Base-by-base conservation (phyloP, 2,329 filamentous ascomycete genomes). In the Fusarium hostae region DNA sequence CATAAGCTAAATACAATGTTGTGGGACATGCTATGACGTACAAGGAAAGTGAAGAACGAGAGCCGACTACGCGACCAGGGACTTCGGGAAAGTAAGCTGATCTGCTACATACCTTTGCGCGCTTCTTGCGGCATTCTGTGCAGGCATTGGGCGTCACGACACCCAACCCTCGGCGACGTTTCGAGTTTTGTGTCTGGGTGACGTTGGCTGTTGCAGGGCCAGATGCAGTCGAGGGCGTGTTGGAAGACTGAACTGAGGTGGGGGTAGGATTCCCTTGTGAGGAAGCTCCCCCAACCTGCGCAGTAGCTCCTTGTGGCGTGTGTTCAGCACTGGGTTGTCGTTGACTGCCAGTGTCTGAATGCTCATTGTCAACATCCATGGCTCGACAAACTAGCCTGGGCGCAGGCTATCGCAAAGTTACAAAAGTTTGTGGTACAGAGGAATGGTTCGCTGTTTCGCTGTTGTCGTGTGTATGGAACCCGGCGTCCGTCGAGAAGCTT, bases 41-140 rank as follows among this genome's bases (percentile, higher is more conserved):
- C 40, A 52, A 47, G 47, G 37, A 52, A 59, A 54, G 28, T 35
- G 41, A 55, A 68, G 45, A 22, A 63, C 48, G 47, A 50, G 35
- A 44, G 34, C 28, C 30, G 20, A 24, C n/a, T 41, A 26, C 15
- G n/a, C 35, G 30, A 50, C 30, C 34, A 35, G 7, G 20, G 52
- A 30, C 24, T 24, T 28, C n/a, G 10, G 10, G 52, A 37, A 58
- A 30, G 34, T n/a, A 40, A 51, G 26, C 24, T n/a, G 50, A 56
- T 41, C 45, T 40, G 22, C 39, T 48, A 68, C 73, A 37, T 80
- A 88, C 87, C 84, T 89, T 89, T 72, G 88, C 87, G 63, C 88
- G 86, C 79, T 89, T 89, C 80, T 89, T 89, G 59, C 87, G 85
- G 74, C 88, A 89, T 76, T 89, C 88, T 22, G 86, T 89, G 76